Conservation (phyloP, 106 monocot genomes). For the Dendrobium chrysotoxum region DNA sequence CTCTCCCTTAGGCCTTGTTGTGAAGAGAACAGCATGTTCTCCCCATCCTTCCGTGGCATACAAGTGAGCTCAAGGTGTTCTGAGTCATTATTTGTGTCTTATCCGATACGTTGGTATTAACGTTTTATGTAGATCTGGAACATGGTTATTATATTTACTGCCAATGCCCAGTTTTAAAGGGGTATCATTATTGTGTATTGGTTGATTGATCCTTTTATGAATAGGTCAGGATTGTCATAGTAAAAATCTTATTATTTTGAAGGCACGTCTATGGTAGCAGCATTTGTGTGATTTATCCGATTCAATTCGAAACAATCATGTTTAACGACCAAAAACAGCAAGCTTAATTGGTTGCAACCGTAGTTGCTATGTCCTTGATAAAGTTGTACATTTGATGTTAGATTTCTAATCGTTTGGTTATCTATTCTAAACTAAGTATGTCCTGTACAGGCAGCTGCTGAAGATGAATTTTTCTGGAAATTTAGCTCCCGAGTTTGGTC, state of each 20-base stretch:
- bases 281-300: neutral
- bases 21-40: neutral
- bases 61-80: neutral
- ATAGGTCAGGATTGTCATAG: neutral
- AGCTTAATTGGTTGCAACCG: neutral
- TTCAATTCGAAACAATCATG: neutral
- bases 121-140: neutral
- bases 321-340: neutral
- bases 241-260: neutral
- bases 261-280: neutral
- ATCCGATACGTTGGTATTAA: neutral
- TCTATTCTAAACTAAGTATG: conserved; percentile 1
- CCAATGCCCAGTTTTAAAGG: neutral
- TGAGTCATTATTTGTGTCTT: neutral
- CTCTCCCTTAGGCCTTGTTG: neutral
- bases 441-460: conserved; percentile 61
- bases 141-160: neutral
- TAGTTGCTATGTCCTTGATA: neutral
- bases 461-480: conserved; percentile 78
- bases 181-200: neutral
- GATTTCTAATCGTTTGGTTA: neutral
- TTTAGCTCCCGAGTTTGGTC: conserved; percentile 85
- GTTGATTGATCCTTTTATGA: neutral
- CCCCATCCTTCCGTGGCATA: neutral
- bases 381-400: neutral